Evolutionary conservation across 176 grass and related monocot species (phyloP).

Genomic region (Carex parvula): DNA sequence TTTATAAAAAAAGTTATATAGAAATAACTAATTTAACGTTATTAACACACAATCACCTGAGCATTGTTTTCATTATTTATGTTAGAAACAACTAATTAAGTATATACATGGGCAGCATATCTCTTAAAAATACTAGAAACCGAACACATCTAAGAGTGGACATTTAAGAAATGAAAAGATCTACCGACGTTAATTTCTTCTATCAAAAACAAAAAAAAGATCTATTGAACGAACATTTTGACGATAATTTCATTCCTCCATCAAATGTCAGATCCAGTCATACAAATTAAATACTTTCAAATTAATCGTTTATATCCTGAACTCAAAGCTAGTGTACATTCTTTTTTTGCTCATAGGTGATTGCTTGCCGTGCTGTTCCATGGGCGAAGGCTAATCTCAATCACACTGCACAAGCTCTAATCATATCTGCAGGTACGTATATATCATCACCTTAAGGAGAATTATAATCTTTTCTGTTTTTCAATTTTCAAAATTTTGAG

Average conservation of each 20-base stretch:
- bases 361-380: constrained; percentile 47
- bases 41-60: too few relatives aligned
- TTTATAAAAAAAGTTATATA: too few relatives aligned
- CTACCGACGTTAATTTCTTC: too few relatives aligned
- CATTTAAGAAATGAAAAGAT: too few relatives aligned
- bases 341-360: constrained; percentile 16
- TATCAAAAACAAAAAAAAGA: background rate
- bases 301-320: background rate
- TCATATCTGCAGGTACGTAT: constrained; percentile 41
- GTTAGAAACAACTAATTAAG: too few relatives aligned
- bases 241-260: background rate
- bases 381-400: constrained; percentile 49
- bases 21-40: too few relatives aligned
- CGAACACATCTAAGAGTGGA: too few relatives aligned
- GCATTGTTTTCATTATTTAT: too few relatives aligned
- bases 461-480: background rate
- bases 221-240: background rate
- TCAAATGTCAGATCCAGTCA: background rate
- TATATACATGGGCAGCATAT: too few relatives aligned
- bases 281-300: background rate
- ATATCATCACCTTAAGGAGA: background rate
- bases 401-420: constrained; percentile 48
- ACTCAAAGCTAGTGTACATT: background rate
- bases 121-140: too few relatives aligned
- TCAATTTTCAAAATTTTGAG: background rate